These are phyloP conservation scores for Leccinum boreale DNA, from an alignment of 768 basidiomycete genomes.

Conservation along the genomic window DNA sequence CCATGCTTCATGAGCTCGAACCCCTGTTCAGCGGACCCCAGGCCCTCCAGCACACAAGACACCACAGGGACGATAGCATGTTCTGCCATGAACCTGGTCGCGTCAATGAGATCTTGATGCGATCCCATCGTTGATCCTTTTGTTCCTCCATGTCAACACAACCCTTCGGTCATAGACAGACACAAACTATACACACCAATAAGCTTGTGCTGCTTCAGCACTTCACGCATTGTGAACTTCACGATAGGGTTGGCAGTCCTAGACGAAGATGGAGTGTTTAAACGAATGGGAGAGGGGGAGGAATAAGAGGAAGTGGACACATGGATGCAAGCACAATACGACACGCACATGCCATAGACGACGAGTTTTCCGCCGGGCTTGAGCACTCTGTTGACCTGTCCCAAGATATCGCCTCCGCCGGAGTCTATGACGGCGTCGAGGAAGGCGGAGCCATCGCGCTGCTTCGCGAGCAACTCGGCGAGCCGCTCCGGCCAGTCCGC, in stretches of 20 bases:
- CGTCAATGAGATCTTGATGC: constrained; percentile 62
- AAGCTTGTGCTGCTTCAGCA: constrained; percentile 70
- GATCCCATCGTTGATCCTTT: constrained; percentile 87
- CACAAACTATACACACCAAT: constrained; percentile 47
- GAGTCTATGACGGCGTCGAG: constrained; percentile 69
- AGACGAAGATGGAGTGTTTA: constrained; percentile 2
- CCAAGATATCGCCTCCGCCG: constrained; percentile 64
- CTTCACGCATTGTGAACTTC: constrained; percentile 73
- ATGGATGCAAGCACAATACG: background rate
- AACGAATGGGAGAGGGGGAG: background rate
- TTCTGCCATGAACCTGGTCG: constrained; percentile 64
- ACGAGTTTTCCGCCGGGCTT: constrained; percentile 57
- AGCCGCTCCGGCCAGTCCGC: constrained; percentile 55
- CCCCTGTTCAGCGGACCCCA: constrained; percentile 63
- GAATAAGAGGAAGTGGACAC: background rate
- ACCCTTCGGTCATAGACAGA: background rate
- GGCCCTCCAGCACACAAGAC: constrained; percentile 62
- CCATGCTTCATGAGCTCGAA: constrained; percentile 65
- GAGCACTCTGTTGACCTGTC: constrained; percentile 40
- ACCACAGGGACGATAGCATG: constrained; percentile 70
- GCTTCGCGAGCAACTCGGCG: constrained; percentile 37
- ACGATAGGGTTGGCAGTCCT: constrained; percentile 38
- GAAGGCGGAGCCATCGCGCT: constrained; percentile 17
- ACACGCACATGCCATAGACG: constrained; percentile 60
- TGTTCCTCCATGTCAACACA: constrained; percentile 13